These are phyloP conservation scores for Ustilago hordei DNA, from an alignment of 1,284 basidiomycete species.

Conservation along the genomic window DNA sequence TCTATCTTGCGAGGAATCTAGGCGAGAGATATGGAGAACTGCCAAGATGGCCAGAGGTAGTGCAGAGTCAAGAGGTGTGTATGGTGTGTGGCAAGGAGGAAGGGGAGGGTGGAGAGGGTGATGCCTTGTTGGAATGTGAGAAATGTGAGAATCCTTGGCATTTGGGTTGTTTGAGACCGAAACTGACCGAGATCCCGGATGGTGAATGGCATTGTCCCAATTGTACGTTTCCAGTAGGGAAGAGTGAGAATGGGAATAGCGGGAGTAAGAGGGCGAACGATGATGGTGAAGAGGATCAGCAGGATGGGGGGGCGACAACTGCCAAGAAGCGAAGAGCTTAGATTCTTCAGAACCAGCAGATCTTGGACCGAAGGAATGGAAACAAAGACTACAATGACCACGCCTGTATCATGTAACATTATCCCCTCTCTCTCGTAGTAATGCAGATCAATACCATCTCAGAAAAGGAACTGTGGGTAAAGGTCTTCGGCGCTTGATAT, in stretches of 20 bases:
- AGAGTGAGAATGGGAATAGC: conserved; percentile 17
- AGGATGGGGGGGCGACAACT: conserved; percentile 15
- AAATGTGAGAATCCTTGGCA: conserved; percentile 90
- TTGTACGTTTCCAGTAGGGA: conserved; percentile 40
- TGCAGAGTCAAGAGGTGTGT: conserved; percentile 79
- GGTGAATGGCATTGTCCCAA: conserved; percentile 72
- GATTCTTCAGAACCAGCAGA: not conserved
- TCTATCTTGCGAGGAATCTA: conserved; percentile 79
- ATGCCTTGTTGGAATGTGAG: conserved; percentile 70
- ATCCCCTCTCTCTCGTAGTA: not conserved
- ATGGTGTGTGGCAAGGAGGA: conserved; percentile 81
- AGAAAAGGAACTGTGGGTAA: no score
- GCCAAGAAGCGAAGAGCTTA: conserved; percentile 30
- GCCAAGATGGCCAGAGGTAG: conserved; percentile 69
- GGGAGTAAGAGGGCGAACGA: conserved; percentile 15
- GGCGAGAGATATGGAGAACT: conserved; percentile 60
- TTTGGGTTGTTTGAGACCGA: conserved; percentile 82
- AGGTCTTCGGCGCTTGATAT: no score
- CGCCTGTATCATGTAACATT: conserved; percentile 20
- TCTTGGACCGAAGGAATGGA: not conserved
- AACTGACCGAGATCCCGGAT: conserved; percentile 81
- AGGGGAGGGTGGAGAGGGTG: conserved; percentile 40
- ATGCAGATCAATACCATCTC: not conserved
- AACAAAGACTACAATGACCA: conserved; percentile 15
- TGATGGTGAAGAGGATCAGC: conserved; percentile 20